Percentiles rank a stretch among this genome's conserved stretches.
These are phyloP conservation scores for Microcos paniculata DNA, from an alignment of 345 rosid species.

Conservation along the genomic window DNA sequence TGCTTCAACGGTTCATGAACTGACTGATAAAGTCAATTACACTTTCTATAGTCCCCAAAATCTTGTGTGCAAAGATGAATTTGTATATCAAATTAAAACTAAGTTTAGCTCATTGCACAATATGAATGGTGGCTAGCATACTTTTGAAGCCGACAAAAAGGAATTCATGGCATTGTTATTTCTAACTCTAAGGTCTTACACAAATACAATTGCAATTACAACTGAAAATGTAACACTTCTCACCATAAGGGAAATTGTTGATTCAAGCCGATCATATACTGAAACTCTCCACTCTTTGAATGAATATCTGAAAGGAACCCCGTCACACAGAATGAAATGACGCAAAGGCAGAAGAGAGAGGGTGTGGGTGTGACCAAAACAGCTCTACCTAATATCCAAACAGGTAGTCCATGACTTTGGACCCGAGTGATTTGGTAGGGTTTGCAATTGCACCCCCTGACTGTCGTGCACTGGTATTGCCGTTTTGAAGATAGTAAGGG, in stretches of 20 bases:
- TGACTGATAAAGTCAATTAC: no score
- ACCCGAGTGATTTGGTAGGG: slow-evolving; percentile 77
- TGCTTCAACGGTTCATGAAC: no score
- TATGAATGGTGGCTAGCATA: neutral
- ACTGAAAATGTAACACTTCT: neutral
- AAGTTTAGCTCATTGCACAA: no score
- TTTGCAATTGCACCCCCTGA: slow-evolving; percentile 72
- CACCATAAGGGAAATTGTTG: neutral
- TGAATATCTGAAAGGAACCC: neutral
- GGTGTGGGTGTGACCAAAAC: neutral
- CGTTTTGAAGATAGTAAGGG: slow-evolving; percentile 64
- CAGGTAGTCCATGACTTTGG: slow-evolving; percentile 78
- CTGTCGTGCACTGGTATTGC: slow-evolving; percentile 54
- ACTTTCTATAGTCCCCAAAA: no score
- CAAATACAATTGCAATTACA: slow-evolving; percentile 5
- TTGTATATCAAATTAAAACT: no score
- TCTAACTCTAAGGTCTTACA: neutral
- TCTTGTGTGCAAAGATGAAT: no score
- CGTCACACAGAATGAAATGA: neutral
- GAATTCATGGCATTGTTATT: neutral
- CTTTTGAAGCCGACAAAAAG: neutral
- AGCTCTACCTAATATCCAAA: slow-evolving; percentile 52
- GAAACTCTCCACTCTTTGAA: neutral
- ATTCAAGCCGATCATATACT: neutral
- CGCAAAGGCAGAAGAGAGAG: neutral